Base-by-base conservation (phyloP, 345 rosid genomes). In the Fremontodendron californicum region DNA sequence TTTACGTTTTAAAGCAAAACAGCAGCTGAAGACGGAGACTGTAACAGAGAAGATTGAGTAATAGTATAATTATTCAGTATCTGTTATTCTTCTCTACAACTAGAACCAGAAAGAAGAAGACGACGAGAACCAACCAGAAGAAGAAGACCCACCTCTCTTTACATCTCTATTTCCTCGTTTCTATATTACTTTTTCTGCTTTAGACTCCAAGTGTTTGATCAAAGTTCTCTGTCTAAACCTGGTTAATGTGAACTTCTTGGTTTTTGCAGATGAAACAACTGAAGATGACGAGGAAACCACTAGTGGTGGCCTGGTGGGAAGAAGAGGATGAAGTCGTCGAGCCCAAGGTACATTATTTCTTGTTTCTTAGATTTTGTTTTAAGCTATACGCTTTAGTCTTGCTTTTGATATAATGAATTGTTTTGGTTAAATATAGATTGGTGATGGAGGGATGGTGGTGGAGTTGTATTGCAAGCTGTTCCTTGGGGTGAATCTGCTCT, bases 391-490 rank as follows among this genome's bases (percentile, higher is more conserved):
- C 18, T 77, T 78, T 60, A 16, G 48, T 2, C 0, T 35, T 31
- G 42, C 78, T 42, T 48, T 21, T 71, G 23, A 33, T 18, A 45
- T 12, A 2, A n/a, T 75, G 15, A 1, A 40, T 43, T 48, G 15
- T 23, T 42, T 39, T 71, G 67, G 1, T 12, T 31, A 7, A 7
- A 58, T 76, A 75, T 81, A 94, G 96, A 63, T 83, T 78, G 92
- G 94, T 4, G 97, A 94, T 82, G 96, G 98, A 71, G 93, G 68
- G 89, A 89, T 82, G 98, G 97, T 49, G 98, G 98, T 75, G 94
- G 98, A 73, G 52, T 91, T 78, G 93, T 84, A 63, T 78, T 91
- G 43, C 86, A 88, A 85, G 84, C 84, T 66, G 89, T 91, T 13
- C 75, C 89, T 9, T 92, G 93, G 97, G 97, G 95, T 29, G 90